These are phyloP conservation scores for Ceratobasidium theobromae DNA, from an alignment of 1,284 basidiomycete genomes.

Conservation along the genomic window DNA sequence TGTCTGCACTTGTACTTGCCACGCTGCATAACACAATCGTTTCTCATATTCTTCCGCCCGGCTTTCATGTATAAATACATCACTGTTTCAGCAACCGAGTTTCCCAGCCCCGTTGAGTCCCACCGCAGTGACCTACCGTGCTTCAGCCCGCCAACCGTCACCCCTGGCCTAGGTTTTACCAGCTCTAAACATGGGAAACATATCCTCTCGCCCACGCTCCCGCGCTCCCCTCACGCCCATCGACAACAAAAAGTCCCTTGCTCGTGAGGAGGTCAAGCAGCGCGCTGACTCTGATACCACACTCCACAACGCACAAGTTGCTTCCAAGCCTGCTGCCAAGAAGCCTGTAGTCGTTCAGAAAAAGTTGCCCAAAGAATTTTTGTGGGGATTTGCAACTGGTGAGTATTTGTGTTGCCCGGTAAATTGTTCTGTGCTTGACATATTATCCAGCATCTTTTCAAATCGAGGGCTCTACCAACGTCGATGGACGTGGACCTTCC, in stretches of 20 bases:
- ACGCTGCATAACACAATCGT: constrained; percentile 25
- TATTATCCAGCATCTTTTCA: constrained; percentile 54
- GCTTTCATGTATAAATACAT: constrained; percentile 21
- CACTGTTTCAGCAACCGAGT: background rate
- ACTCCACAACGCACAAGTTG: background rate
- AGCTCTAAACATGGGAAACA: constrained; percentile 25
- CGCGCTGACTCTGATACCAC: constrained; percentile 15
- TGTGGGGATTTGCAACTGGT: constrained; percentile 75
- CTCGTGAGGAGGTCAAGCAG: constrained; percentile 9
- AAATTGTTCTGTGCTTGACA: background rate
- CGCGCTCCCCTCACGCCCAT: constrained; percentile 3
- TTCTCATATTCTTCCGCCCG: constrained; percentile 18
- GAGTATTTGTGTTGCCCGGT: constrained; percentile 36
- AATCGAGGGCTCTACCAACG: constrained; percentile 64
- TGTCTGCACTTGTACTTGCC: constrained; percentile 22
- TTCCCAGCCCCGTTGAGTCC: constrained; percentile 14
- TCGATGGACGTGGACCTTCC: constrained; percentile 61
- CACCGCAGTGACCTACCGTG: background rate
- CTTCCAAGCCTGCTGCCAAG: background rate
- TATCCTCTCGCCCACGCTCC: constrained; percentile 23
- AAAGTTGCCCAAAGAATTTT: constrained; percentile 55
- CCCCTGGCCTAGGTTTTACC: background rate
- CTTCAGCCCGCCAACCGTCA: background rate
- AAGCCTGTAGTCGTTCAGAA: constrained; percentile 2
- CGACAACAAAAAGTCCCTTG: constrained; percentile 20